Evolutionary conservation across 2,329 filamentous ascomycete species (phyloP), one percentile per base, ranked within the genome.

Genomic region (Claviceps spartinae): DNA sequence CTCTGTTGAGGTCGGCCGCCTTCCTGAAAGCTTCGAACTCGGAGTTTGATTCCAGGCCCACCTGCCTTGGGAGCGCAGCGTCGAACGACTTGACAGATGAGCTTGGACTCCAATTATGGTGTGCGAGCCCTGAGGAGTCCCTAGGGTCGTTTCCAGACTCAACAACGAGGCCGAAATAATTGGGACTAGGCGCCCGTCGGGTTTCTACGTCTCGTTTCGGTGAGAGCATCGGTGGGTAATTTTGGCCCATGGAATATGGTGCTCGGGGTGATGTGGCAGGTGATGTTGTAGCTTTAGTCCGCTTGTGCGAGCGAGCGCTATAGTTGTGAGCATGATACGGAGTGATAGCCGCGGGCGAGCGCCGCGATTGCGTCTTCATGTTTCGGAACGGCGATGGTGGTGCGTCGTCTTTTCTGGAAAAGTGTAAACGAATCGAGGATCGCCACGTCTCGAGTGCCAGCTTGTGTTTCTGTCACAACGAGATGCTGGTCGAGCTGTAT

Each of bases 161-260:
- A 56, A 87, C 70, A 34, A 82, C 73, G 54, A 94, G 79, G 52
- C 86, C 86, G 65, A 95, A 95, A 67, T 95, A 95, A 65, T 90
- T 94, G 13, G 88, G 87, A 63, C 87, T 91, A 9, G 81, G 70
- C 1, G 76, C 69, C 55, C 74, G 71, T 16, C 62, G 62, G 42
- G 73, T 70, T 2, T 61, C 52, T 6, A 22, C 41, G 5, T 60
- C 52, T 42, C 66, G 62, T 26, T 57, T 63, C 2, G 75, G 73
- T 2, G 77, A 76, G 5, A 74, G 63, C 54, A 71, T 75, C 0
- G 78, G 77, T 2, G 78, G 73, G 37, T 74, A 68, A 22, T 72
- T 63, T 61, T 82, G 77, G 56, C 77, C 76, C 48, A 76, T 75
- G 2, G 79, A 78, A 54, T 74, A 72, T 18, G 75, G 69, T 55